Evolutionary conservation across 2,329 filamentous ascomycete genomes (phyloP).

Genomic region (Pseudogymnoascus sp.): DNA sequence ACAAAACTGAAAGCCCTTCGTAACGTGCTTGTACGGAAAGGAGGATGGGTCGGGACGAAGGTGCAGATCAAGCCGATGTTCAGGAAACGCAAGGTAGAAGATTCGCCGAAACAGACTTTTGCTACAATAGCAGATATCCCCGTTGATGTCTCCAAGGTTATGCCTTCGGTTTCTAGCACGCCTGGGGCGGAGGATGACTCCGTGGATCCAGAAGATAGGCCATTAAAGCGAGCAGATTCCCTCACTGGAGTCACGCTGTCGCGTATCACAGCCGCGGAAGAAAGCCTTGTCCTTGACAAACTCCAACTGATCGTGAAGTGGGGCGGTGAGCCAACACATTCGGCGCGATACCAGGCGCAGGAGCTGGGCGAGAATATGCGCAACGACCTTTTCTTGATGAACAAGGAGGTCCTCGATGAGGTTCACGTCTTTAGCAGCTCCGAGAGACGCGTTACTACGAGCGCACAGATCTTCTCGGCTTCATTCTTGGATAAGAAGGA

Average conservation of each 20-base stretch:
- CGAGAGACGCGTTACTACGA: conserved; percentile 87
- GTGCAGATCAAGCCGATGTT: conserved; percentile 99
- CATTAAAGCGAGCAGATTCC: conserved; percentile 67
- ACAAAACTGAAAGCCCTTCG: conserved; percentile 79
- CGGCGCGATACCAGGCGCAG: conserved; percentile 89
- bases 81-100: conserved; percentile 70
- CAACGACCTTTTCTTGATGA: conserved; percentile 87
- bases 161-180: background rate
- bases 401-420: conserved; percentile 83
- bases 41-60: conserved; percentile 89
- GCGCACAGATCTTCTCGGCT: conserved; percentile 89
- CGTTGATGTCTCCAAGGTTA: background rate
- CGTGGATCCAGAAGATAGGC: conserved; percentile 32
- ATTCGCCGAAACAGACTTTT: conserved; percentile 29
- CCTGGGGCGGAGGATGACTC: background rate
- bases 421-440: conserved; percentile 94
- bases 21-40: conserved; percentile 86
- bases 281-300: conserved; percentile 89
- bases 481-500: conserved; percentile 85
- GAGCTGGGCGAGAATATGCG: conserved; percentile 94
- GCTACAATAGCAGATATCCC: conserved; percentile 3
- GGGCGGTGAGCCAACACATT: conserved; percentile 97
- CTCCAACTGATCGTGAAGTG: conserved; percentile 97
- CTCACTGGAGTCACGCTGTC: conserved; percentile 87
- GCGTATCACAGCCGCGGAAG: conserved; percentile 85